phyloP scores from a whole-genome alignment of 305 asterid genomes.

The Stenogyne calaminthoides region DNA sequence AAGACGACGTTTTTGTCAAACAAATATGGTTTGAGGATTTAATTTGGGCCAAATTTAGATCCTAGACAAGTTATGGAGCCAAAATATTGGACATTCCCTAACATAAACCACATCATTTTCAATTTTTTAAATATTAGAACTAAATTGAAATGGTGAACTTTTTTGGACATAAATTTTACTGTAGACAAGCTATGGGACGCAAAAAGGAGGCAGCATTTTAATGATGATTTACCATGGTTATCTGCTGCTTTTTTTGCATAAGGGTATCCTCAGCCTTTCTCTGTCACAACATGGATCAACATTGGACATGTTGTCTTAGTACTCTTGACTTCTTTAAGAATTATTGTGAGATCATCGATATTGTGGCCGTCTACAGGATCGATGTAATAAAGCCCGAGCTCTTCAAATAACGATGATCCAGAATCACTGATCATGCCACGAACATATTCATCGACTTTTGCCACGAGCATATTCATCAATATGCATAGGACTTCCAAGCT shows the following conservation, averaged over 20 bases:
- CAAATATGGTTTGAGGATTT: too few relatives aligned
- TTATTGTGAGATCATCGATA: conserved; percentile 76
- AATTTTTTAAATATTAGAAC: too few relatives aligned
- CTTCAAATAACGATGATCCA: conserved; percentile 89
- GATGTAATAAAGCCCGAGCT: conserved; percentile 91
- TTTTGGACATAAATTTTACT: too few relatives aligned
- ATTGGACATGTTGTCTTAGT: conserved; percentile 91
- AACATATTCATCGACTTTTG: conserved; percentile 98
- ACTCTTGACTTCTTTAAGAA: conserved; percentile 84
- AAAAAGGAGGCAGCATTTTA: neutral
- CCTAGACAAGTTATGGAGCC: too few relatives aligned
- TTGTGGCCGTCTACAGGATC: conserved; percentile 98
- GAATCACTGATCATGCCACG: conserved; percentile 96
- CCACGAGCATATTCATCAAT: conserved; percentile 90
- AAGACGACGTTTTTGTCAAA: too few relatives aligned
- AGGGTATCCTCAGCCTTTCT: conserved; percentile 97
- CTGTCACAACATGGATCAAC: conserved; percentile 89
- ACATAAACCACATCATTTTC: too few relatives aligned
- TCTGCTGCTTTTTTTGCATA: conserved; percentile 95
- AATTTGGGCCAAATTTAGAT: too few relatives aligned
- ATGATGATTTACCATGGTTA: conserved; percentile 64
- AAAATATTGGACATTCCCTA: too few relatives aligned
- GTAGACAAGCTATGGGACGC: too few relatives aligned
- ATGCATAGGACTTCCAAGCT: conserved; percentile 94
- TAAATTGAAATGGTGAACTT: too few relatives aligned